These are phyloP conservation scores for Ganoderma lingzhi DNA, from an alignment of 1,284 basidiomycete genomes.

Conservation along the genomic window DNA sequence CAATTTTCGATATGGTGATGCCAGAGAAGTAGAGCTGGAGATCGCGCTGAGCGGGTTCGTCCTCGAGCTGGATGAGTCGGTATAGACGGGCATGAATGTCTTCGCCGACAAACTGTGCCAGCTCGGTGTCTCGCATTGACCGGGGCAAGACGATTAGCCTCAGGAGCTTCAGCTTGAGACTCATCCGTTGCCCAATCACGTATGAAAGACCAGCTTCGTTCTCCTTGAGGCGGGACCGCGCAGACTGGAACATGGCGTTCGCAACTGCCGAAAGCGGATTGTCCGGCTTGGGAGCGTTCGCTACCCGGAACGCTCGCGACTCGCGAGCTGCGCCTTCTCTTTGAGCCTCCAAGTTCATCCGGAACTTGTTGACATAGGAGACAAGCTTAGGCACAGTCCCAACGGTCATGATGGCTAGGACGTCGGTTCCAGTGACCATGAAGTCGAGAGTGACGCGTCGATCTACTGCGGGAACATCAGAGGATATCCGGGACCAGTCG, in stretches of 20 bases:
- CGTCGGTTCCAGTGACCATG: slow-evolving; percentile 75
- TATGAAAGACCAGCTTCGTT: slow-evolving; percentile 65
- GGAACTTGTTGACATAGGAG: slow-evolving; percentile 77
- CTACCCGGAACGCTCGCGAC: slow-evolving; percentile 74
- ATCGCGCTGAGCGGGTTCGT: slow-evolving; percentile 61
- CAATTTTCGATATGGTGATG: slow-evolving; percentile 78
- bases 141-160: slow-evolving; percentile 79
- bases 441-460: slow-evolving; percentile 80
- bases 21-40: slow-evolving; percentile 74
- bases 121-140: slow-evolving; percentile 74
- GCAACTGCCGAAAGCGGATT: slow-evolving; percentile 85
- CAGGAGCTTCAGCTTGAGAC: slow-evolving; percentile 66
- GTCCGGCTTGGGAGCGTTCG: slow-evolving; percentile 71
- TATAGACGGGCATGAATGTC: slow-evolving; percentile 74
- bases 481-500: slow-evolving; percentile 75
- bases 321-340: slow-evolving; percentile 76
- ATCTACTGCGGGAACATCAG: slow-evolving; percentile 50
- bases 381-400: slow-evolving; percentile 78
- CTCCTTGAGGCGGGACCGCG: slow-evolving; percentile 72
- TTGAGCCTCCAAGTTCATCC: slow-evolving; percentile 75
- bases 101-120: slow-evolving; percentile 73
- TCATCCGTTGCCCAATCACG: slow-evolving; percentile 75
- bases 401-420: slow-evolving; percentile 77
- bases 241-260: slow-evolving; percentile 82
- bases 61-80: slow-evolving; percentile 62